Evolutionary conservation across 2,329 filamentous ascomycete genomes (phyloP).

Genomic region (Chaetomiaceae sp.): DNA sequence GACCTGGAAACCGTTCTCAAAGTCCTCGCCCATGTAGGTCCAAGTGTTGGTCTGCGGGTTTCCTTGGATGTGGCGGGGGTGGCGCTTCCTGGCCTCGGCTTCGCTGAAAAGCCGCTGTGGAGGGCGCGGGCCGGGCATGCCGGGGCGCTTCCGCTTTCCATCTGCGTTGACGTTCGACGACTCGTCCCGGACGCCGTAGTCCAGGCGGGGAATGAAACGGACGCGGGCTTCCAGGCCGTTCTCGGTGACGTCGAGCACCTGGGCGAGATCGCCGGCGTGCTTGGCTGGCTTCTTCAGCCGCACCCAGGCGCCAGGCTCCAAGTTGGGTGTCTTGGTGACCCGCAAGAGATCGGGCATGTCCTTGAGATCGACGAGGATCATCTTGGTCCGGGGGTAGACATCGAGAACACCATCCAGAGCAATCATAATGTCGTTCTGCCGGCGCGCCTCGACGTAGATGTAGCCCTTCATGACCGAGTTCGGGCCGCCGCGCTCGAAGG

Average conservation of each 20-base stretch:
- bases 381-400: constrained; percentile 82
- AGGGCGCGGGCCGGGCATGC: constrained; percentile 61
- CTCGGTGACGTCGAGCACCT: constrained; percentile 86
- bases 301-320: constrained; percentile 88
- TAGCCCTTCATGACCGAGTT: constrained; percentile 85
- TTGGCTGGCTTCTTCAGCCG: constrained; percentile 75
- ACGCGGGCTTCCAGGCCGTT: constrained; percentile 88
- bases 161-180: constrained; percentile 46
- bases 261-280: constrained; percentile 84
- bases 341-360: constrained; percentile 97
- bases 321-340: constrained; percentile 76
- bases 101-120: constrained; percentile 92
- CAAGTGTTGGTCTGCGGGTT: constrained; percentile 77
- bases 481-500: constrained; percentile 80
- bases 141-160: constrained; percentile 75
- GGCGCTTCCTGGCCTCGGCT: constrained; percentile 82
- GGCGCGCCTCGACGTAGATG: constrained; percentile 88
- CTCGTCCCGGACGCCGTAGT: constrained; percentile 87
- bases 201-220: constrained; percentile 81
- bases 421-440: constrained; percentile 78
- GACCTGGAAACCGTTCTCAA: constrained; percentile 87
- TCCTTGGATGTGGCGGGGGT: constrained; percentile 57
- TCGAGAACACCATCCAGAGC: constrained; percentile 82
- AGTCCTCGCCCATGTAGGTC: constrained; percentile 83
- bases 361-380: constrained; percentile 87